A percentile compares a stretch with the other conserved stretches of the same genome.
Evolutionary conservation across 1,139 yeast species (phyloP).

Genomic region (Candida tropicalis): DNA sequence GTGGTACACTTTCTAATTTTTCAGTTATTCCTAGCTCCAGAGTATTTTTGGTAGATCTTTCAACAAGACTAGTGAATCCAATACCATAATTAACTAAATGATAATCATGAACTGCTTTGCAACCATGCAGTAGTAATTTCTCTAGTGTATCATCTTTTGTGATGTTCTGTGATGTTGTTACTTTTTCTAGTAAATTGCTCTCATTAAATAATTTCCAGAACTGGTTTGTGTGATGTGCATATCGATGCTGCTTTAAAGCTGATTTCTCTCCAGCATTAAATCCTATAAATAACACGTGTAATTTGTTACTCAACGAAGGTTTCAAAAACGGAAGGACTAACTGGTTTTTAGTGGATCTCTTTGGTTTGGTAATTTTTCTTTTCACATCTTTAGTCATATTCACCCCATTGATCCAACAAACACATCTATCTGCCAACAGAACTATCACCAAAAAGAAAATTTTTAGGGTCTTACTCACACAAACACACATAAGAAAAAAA

Average conservation of each 20-base stretch:
- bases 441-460: background rate
- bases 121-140: constrained; percentile 23
- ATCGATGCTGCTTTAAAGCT: constrained; percentile 65
- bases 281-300: constrained; percentile 62
- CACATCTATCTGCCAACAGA: no score
- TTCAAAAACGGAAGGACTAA: constrained; percentile 27
- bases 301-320: constrained; percentile 36
- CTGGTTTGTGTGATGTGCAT: constrained; percentile 69
- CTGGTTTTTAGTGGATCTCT: background rate
- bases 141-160: constrained; percentile 1
- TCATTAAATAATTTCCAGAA: constrained; percentile 71
- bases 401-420: no score
- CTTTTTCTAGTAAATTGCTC: constrained; percentile 43
- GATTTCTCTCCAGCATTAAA: constrained; percentile 76
- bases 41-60: constrained; percentile 64
- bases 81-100: constrained; percentile 47
- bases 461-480: no score
- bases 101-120: constrained; percentile 55
- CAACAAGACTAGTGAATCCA: constrained; percentile 75
- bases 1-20: constrained; percentile 57
- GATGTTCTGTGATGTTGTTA: constrained; percentile 12
- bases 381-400: background rate
- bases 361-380: background rate
- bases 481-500: background rate
- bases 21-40: constrained; percentile 56